phyloP scores from a whole-genome alignment of 1,284 basidiomycete species.

The Ceratobasidium sp. region DNA sequence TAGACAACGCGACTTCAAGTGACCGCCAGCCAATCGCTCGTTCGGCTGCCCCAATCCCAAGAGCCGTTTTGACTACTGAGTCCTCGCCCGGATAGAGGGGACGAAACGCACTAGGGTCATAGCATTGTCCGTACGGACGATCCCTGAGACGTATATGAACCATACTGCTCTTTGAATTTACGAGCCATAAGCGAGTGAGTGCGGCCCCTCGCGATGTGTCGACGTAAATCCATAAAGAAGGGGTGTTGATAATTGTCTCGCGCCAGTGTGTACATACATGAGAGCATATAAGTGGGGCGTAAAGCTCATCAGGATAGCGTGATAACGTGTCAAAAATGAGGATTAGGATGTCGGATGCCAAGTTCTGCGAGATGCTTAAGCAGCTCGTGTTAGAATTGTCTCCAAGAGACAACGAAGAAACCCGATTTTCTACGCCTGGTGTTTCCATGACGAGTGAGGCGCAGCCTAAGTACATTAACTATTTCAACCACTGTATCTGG shows the following conservation, averaged over 20 bases:
- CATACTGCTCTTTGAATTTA: not conserved
- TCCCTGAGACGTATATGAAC: slow-evolving; percentile 5
- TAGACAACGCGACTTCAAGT: not conserved
- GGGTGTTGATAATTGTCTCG: not conserved
- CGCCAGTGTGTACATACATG: slow-evolving; percentile 5
- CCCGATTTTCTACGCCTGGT: not conserved
- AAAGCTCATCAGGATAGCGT: not conserved
- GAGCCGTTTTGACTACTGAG: not conserved
- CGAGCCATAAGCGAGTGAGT: slow-evolving; percentile 10
- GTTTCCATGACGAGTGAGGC: not conserved
- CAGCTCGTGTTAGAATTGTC: not conserved
- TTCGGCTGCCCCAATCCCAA: not conserved
- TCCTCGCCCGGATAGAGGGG: not conserved
- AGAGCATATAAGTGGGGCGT: not conserved
- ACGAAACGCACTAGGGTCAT: not conserved
- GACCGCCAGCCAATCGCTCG: slow-evolving; percentile 1
- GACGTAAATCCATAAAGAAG: not conserved
- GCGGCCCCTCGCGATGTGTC: not conserved
- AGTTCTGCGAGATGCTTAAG: not conserved
- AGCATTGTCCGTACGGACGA: not conserved
- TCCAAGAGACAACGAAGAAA: not conserved
- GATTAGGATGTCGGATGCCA: not conserved
- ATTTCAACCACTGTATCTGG: too few relatives aligned
- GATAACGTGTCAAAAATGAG: not conserved
- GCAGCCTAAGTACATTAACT: not conserved